Percentiles rank a stretch among this genome's conserved stretches.
phyloP scores from a whole-genome alignment of 305 asterid genomes.

The Fraxinus sp. region DNA sequence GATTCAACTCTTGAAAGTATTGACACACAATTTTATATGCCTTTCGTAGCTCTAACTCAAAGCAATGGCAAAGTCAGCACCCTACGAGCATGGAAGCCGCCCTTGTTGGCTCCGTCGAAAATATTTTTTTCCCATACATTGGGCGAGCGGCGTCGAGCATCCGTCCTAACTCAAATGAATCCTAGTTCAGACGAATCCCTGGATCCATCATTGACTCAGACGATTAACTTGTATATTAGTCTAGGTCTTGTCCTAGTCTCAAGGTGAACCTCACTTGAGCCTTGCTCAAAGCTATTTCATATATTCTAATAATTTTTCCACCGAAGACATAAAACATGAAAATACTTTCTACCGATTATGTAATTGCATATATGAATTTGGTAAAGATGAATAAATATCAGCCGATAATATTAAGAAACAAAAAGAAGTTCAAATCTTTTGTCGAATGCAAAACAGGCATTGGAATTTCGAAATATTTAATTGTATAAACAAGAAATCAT shows the following conservation, averaged over 20 bases:
- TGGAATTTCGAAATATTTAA: neutral
- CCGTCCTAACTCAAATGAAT: no score
- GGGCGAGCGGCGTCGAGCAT: no score
- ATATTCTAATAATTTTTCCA: neutral
- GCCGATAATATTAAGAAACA: neutral
- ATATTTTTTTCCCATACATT: no score
- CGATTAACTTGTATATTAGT: neutral
- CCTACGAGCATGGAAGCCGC: no score
- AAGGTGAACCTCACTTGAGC: neutral
- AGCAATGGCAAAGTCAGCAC: no score
- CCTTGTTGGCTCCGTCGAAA: no score
- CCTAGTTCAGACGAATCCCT: no score
- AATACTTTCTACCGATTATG: neutral
- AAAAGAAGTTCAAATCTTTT: neutral
- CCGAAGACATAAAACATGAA: neutral
- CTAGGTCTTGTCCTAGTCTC: neutral
- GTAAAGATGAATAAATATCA: neutral
- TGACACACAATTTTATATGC: neutral
- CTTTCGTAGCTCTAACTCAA: no score
- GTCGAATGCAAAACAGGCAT: neutral
- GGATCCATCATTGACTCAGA: neutral
- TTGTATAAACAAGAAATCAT: neutral
- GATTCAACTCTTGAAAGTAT: neutral
- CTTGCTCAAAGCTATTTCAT: neutral
- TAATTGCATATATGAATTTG: neutral